phyloP scores from a whole-genome alignment of 768 basidiomycete species.

The Mycena chlorophos region DNA sequence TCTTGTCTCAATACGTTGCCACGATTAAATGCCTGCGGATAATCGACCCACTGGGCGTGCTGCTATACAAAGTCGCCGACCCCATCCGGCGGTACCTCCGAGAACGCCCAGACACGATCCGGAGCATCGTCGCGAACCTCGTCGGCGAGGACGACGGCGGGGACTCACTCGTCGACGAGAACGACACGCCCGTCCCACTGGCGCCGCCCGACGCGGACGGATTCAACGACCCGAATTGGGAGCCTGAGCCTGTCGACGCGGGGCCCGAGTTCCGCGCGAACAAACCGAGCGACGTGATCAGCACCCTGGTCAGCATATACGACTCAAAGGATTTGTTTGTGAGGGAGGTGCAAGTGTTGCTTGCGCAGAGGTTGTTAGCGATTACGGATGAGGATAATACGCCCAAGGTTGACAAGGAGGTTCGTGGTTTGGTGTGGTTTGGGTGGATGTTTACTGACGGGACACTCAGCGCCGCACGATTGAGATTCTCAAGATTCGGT shows the following conservation, averaged over 20 bases:
- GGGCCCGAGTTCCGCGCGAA: slow-evolving; percentile 93
- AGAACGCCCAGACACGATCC: slow-evolving; percentile 89
- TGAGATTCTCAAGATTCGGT: slow-evolving; percentile 92
- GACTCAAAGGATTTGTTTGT: slow-evolving; percentile 96
- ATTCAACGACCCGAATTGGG: slow-evolving; percentile 90
- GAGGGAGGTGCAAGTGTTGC: slow-evolving; percentile 89
- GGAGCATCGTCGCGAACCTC: slow-evolving; percentile 87
- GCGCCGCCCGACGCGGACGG: slow-evolving; percentile 81
- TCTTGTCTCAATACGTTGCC: slow-evolving; percentile 86
- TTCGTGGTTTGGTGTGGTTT: slow-evolving; percentile 22
- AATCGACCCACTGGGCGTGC: slow-evolving; percentile 88
- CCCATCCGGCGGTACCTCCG: slow-evolving; percentile 90
- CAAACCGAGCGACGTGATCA: slow-evolving; percentile 91
- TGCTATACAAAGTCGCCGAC: slow-evolving; percentile 91
- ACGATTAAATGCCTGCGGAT: slow-evolving; percentile 90
- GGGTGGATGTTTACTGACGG: slow-evolving; percentile 5
- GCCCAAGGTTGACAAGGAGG: slow-evolving; percentile 76
- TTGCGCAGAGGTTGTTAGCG: slow-evolving; percentile 82
- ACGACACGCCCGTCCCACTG: slow-evolving; percentile 74
- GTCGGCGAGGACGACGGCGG: slow-evolving; percentile 83
- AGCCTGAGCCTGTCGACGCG: slow-evolving; percentile 94
- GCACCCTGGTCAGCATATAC: slow-evolving; percentile 95
- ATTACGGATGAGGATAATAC: slow-evolving; percentile 72
- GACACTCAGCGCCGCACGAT: slow-evolving; percentile 76
- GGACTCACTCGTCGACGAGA: slow-evolving; percentile 82